These are phyloP conservation scores for Diplodia mutila DNA, from an alignment of 2,329 filamentous ascomycete species.

Conservation along the genomic window DNA sequence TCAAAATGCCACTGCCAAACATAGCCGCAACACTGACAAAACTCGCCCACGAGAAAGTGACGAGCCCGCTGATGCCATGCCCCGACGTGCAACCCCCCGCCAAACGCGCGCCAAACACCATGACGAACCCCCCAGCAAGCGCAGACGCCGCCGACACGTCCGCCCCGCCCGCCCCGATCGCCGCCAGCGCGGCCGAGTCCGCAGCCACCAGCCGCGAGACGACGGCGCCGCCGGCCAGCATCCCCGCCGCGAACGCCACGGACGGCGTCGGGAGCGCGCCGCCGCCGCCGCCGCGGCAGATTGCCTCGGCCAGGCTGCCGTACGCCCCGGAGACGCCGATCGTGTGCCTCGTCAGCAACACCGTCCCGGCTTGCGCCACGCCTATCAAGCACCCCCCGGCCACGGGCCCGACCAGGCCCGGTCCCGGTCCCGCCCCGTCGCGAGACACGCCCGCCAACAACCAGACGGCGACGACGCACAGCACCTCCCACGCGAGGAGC, in stretches of 20 bases:
- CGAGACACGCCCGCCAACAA: constrained; percentile 39
- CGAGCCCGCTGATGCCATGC: constrained; percentile 70
- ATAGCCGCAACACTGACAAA: constrained; percentile 63
- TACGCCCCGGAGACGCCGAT: constrained; percentile 66
- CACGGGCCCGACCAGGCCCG: constrained; percentile 51
- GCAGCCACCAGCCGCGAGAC: constrained; percentile 32
- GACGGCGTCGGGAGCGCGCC: constrained; percentile 39
- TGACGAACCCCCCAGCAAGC: constrained; percentile 58
- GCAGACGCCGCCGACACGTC: constrained; percentile 39
- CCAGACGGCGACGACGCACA: constrained; percentile 49
- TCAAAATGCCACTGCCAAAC: constrained; percentile 57
- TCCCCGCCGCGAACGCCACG: constrained; percentile 58
- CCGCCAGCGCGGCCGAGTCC: neutral
- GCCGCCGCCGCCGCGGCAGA: constrained; percentile 34
- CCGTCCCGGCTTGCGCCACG: constrained; percentile 60
- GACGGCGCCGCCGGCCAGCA: constrained; percentile 53
- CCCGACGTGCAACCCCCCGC: constrained; percentile 71
- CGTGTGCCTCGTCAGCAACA: constrained; percentile 57
- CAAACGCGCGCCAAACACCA: constrained; percentile 64
- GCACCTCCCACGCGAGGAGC: constrained; percentile 50
- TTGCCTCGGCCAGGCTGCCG: constrained; percentile 61
- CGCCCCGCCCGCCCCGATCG: neutral
- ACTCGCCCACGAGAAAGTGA: constrained; percentile 64
- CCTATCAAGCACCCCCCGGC: constrained; percentile 64
- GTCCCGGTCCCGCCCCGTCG: neutral